Evolutionary conservation across 2,329 filamentous ascomycete genomes (phyloP).

Genomic region (Neonectria faginata): DNA sequence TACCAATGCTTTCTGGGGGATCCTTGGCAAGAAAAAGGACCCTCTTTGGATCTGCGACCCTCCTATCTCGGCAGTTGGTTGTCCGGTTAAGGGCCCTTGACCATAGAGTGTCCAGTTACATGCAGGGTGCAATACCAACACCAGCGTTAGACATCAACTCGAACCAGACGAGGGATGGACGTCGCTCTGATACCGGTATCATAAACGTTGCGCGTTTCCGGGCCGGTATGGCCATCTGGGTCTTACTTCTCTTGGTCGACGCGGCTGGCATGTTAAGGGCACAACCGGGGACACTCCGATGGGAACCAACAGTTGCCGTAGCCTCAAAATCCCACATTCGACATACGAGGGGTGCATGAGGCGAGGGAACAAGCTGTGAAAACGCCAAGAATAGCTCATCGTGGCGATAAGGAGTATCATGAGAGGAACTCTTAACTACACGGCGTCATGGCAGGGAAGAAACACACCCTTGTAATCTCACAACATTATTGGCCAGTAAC

Average conservation of each 20-base stretch:
- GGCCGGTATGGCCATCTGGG: background rate
- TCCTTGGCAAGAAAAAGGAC: background rate
- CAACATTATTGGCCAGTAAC: background rate
- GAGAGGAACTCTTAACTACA: background rate
- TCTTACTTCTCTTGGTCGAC: background rate
- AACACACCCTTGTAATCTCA: background rate
- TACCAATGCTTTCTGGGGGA: background rate
- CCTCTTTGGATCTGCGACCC: background rate
- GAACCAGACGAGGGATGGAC: background rate
- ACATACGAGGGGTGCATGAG: background rate
- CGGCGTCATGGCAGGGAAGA: background rate
- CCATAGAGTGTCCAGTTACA: background rate
- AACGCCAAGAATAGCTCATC: background rate
- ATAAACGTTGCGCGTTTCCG: background rate
- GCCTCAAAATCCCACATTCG: background rate
- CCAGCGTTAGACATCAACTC: background rate
- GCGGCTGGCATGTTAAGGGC: no score
- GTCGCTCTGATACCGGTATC: background rate
- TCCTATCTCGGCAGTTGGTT: background rate
- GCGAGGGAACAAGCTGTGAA: background rate
- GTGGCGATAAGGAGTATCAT: background rate
- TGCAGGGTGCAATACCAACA: background rate
- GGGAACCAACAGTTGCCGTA: no score
- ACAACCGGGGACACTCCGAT: background rate
- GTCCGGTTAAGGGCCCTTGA: no score